Percentiles rank a stretch among this genome's conserved stretches.
These are phyloP conservation scores for Myxozyma sirexii DNA, from an alignment of 805 yeast genomes.

Conservation along the genomic window DNA sequence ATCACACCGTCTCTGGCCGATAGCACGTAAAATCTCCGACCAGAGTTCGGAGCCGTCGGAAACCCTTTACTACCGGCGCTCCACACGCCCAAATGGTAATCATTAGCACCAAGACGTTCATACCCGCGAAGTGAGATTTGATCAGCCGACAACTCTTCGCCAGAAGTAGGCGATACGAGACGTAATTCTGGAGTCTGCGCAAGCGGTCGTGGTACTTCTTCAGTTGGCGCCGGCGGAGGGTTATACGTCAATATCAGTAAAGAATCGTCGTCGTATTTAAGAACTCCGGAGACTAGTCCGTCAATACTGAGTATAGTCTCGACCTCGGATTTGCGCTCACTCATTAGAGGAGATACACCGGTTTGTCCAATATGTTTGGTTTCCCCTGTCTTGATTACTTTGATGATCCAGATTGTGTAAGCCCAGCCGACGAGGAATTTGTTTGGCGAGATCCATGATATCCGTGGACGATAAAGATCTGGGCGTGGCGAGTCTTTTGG, in stretches of 20 bases:
- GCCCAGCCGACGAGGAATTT: constrained; percentile 83
- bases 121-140: constrained; percentile 66
- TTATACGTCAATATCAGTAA: constrained; percentile 60
- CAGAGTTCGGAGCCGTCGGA: constrained; percentile 31
- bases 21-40: constrained; percentile 61
- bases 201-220: constrained; percentile 33
- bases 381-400: constrained; percentile 38
- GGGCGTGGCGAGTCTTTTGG: constrained; percentile 64
- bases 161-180: constrained; percentile 63
- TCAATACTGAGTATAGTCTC: constrained; percentile 43
- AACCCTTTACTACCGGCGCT: constrained; percentile 32
- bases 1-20: constrained; percentile 81
- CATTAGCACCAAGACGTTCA: constrained; percentile 71
- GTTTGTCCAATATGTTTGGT: constrained; percentile 1
- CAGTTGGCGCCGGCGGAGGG: constrained; percentile 26
- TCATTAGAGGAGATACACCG: constrained; percentile 7
- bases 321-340: constrained; percentile 33
- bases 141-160: constrained; percentile 77
- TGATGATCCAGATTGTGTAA: constrained; percentile 69
- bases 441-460: constrained; percentile 65
- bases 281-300: constrained; percentile 71
- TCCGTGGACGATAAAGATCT: constrained; percentile 82
- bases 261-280: constrained; percentile 72
- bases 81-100: constrained; percentile 66
- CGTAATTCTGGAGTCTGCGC: constrained; percentile 72